phyloP scores from a whole-genome alignment of 208 protist genomes.

The Hexamita inflata region DNA sequence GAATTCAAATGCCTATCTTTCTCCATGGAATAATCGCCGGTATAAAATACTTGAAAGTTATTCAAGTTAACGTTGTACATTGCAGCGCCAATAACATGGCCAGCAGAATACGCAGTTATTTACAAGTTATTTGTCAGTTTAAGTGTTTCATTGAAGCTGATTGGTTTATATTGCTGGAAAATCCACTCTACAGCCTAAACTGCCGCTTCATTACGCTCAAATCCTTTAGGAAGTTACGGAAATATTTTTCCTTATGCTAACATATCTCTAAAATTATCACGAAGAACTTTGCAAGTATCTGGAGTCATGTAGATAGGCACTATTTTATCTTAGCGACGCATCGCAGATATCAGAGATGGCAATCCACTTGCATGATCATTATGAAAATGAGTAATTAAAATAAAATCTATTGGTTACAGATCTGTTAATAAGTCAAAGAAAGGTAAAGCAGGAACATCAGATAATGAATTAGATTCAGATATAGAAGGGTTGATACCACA shows the following conservation, averaged over 20 bases:
- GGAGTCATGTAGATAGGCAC: conserved; percentile 24
- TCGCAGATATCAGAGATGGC: neutral
- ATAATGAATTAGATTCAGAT: neutral
- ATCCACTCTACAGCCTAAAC: neutral
- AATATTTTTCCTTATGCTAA: neutral
- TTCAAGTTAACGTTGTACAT: conserved; percentile 2
- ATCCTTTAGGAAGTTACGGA: neutral
- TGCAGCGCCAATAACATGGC: conserved; percentile 17
- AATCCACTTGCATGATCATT: conserved; percentile 13
- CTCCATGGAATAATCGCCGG: conserved; percentile 18
- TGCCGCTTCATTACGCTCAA: neutral
- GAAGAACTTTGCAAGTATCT: neutral
- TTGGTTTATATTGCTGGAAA: neutral
- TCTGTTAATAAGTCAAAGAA: conserved; percentile 10
- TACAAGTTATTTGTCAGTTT: neutral
- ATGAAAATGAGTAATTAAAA: conserved; percentile 23
- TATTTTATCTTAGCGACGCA: neutral
- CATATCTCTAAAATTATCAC: neutral
- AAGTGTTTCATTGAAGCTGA: neutral
- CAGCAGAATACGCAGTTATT: neutral
- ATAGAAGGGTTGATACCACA: conserved; percentile 24
- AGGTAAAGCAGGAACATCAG: conserved; percentile 1
- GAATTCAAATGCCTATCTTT: conserved; percentile 8
- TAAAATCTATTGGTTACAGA: neutral
- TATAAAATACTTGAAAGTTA: neutral